Evolutionary conservation across 2,329 filamentous ascomycete genomes (phyloP), one percentile per base, ranked within the genome.

Genomic region (Trichoderma pleuroti): DNA sequence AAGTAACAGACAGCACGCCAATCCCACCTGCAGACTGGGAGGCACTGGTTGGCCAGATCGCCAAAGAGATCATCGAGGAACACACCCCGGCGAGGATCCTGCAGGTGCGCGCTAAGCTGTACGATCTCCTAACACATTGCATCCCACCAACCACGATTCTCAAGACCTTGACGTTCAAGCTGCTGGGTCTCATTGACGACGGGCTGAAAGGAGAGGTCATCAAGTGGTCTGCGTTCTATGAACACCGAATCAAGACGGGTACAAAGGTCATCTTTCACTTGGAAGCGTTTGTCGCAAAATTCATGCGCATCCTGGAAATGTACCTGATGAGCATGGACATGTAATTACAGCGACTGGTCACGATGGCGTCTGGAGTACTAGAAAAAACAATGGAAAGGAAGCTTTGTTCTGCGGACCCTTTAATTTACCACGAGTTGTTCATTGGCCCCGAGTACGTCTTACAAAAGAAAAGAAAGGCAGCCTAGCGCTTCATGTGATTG

Each of bases 11-110:
- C 74, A 90, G 86, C 73, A 98, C 95, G 4, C 89, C 91, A 5
- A 97, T 99, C 72, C 95, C 95, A 12, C 96, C 95, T 0, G 94
- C 97, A 1, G 96, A 99, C 77, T 99, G 96, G 94, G 96, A 99
- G 80, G 93, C 93, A 0, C 86, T 99, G 72, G 94, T 99, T 75
- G 86, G 88, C 6, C 90, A 97, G 78, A 92, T 97, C 73, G 94
- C 97, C n/a, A 90, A 91, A 77, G 94, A 98, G 76, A 97, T 99
- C 69, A 89, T 98, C 78, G 91, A 92, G 49, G 95, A 99, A 80
- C 93, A 97, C 77, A 93, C 93, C n/a, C 95, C 96, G 0, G 90
- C 92, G 34, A 88, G 93, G 64, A 94, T 99, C 72, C 83, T 99
- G 73, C 89, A 94, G 77, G 94, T 98, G 60, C 90, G 96, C 73